Evolutionary conservation across 2,329 filamentous ascomycete species (phyloP), one percentile per base, ranked within the genome.

Genomic region (Diplodia scrobiculata): DNA sequence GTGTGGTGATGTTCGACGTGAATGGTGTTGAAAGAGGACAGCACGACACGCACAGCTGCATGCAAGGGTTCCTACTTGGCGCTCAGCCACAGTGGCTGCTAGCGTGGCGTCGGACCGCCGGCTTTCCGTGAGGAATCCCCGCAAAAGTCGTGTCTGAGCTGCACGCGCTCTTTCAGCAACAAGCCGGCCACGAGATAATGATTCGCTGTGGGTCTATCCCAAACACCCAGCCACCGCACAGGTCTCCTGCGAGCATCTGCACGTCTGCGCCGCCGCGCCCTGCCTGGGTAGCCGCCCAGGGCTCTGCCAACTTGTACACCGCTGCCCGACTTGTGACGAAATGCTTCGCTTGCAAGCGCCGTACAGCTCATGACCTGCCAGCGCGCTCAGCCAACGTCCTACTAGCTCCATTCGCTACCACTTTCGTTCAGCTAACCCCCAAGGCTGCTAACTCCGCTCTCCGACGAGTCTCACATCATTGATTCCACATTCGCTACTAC

Each of bases 401-500:
- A 51, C 34, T n/a, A 41, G 38, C 25, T 60, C 25, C 25, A 27
- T 17, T 47, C 55, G 38, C 38, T 48, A 47, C 29, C 38, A 27
- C 55, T 41, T 14, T 60, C 36, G 38, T 41, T 58, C 54, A 58
- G 38, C 55, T 60, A 58, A 29, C 54, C 34, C 38, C 55, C 21
- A 47, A 47, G 13, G n/a, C 58, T 62, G 58, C 58, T 62, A 62
- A 62, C 58, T 41, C 45, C 21, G 38, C 45, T 50, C 27, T 60
- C 71, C 55, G 64, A 68, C 5, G 70, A 71, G 62, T 65, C 71
- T 67, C 67, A 68, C 58, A 36, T 69, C 71, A 36, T 59, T 68
- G 17, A 19, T 58, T 14, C 67, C 65, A 36, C 68, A 67, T 67
- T 67, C 36, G 62, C 71, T 32, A 19, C n/a, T 45, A 45, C 41